A percentile compares a stretch with the other conserved stretches of the same genome.
These are phyloP conservation scores for Aureobasidium sp. DNA, from an alignment of 2,329 filamentous ascomycete species.

Conservation along the genomic window DNA sequence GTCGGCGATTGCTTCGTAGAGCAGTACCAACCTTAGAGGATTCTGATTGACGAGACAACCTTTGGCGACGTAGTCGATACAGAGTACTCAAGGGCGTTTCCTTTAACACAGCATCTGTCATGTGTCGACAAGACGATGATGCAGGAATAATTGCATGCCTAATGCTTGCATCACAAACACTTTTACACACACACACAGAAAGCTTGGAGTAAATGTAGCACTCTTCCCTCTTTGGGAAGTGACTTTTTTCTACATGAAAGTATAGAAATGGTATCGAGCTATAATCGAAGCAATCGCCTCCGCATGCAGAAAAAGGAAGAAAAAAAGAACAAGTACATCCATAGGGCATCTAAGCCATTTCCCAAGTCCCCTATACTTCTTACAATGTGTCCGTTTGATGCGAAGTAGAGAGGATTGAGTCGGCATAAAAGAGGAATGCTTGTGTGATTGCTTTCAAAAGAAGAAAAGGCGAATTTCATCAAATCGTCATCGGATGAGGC, in stretches of 20 bases:
- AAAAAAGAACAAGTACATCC: neutral
- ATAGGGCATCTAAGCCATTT: neutral
- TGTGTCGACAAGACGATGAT: neutral
- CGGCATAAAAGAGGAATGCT: neutral
- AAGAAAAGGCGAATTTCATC: constrained; percentile 12
- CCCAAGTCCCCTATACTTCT: neutral
- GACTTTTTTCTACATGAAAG: constrained; percentile 14
- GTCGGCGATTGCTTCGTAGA: too few species aligned
- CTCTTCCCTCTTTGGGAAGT: neutral
- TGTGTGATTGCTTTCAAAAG: neutral
- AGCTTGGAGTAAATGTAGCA: neutral
- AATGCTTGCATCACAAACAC: neutral
- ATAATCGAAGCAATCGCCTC: constrained; percentile 15
- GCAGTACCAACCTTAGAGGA: too few species aligned
- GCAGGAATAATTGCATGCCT: too few species aligned
- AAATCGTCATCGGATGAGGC: constrained; percentile 15
- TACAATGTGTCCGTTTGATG: neutral
- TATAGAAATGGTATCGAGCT: constrained; percentile 18
- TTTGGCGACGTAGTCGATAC: too few species aligned
- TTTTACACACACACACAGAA: too few species aligned
- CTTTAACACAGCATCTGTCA: too few species aligned
- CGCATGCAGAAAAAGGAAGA: constrained; percentile 9
- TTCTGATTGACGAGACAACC: too few species aligned
- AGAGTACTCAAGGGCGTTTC: too few species aligned
- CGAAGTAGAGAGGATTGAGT: neutral